Evolutionary conservation across 2,329 filamentous ascomycete genomes (phyloP).

Genomic region (Nemania bipapillata): DNA sequence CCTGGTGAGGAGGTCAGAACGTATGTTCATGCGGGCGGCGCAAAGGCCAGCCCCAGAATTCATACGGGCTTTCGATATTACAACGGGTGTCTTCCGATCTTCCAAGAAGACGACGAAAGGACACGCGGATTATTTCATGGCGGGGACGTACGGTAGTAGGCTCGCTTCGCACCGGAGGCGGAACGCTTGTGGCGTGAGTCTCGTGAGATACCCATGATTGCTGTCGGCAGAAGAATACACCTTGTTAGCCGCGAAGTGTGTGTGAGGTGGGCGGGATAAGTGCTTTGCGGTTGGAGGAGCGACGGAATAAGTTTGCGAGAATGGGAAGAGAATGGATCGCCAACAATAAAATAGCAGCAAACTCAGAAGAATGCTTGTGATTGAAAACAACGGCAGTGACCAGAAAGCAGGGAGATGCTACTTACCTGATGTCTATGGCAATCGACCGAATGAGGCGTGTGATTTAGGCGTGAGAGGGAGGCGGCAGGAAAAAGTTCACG

Average conservation of each 20-base stretch:
- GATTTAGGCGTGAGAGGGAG: slow-evolving; percentile 43
- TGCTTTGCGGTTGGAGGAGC: slow-evolving; percentile 4
- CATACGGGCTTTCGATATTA: slow-evolving; percentile 74
- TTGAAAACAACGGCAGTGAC: slow-evolving; percentile 1
- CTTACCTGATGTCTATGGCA: slow-evolving; percentile 50
- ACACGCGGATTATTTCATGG: slow-evolving; percentile 41
- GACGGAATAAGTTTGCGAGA: not conserved
- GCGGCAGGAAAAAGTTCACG: slow-evolving; percentile 43
- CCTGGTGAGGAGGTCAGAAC: slow-evolving; percentile 80
- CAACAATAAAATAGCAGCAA: not conserved
- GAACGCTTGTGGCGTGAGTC: slow-evolving; percentile 99
- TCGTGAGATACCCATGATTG: slow-evolving; percentile 99
- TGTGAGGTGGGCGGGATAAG: not conserved
- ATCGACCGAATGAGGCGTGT: slow-evolving; percentile 44
- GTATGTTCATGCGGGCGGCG: slow-evolving; percentile 61
- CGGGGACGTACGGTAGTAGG: slow-evolving; percentile 81
- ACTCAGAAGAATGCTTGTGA: slow-evolving; percentile 18
- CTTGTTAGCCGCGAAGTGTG: slow-evolving; percentile 39
- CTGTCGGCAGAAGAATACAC: slow-evolving; percentile 66
- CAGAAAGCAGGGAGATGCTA: slow-evolving; percentile 18
- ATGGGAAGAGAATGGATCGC: not conserved
- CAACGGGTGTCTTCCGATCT: slow-evolving; percentile 33
- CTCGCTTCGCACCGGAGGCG: slow-evolving; percentile 97
- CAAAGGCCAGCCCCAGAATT: slow-evolving; percentile 48
- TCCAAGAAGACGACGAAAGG: slow-evolving; percentile 22